phyloP scores from a whole-genome alignment of 306 rosid genomes.

The Canavalia gladiata region DNA sequence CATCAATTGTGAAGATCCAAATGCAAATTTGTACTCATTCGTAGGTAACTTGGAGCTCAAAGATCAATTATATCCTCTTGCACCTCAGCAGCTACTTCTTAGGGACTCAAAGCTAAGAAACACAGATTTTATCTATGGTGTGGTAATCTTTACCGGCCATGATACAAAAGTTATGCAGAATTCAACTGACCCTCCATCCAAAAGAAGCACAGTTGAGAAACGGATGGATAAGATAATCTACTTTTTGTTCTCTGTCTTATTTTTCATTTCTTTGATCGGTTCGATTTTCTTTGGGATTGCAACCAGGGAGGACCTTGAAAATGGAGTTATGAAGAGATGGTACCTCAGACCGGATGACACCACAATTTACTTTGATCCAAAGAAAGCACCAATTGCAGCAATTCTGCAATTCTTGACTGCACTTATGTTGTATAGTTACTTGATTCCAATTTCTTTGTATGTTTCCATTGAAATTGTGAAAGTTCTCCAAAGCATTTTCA shows the following conservation, averaged over 20 bases:
- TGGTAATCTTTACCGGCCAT: slow-evolving; percentile 82
- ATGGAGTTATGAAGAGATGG: slow-evolving; percentile 78
- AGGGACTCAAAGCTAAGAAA: slow-evolving; percentile 91
- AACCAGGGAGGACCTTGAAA: slow-evolving; percentile 70
- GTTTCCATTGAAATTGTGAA: slow-evolving; percentile 96
- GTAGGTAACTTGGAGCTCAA: slow-evolving; percentile 73
- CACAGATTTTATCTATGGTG: slow-evolving; percentile 84
- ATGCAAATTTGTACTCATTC: slow-evolving; percentile 86
- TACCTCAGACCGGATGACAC: slow-evolving; percentile 85
- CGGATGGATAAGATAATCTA: slow-evolving; percentile 86
- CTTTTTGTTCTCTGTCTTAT: slow-evolving; percentile 72
- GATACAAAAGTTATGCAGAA: slow-evolving; percentile 97
- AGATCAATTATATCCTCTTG: slow-evolving; percentile 72
- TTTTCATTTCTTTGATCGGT: slow-evolving; percentile 66
- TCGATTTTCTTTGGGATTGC: slow-evolving; percentile 73
- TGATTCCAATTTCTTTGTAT: slow-evolving; percentile 93
- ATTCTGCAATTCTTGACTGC: slow-evolving; percentile 76
- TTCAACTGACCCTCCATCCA: slow-evolving; percentile 87
- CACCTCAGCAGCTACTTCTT: slow-evolving; percentile 91
- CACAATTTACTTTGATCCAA: slow-evolving; percentile 72
- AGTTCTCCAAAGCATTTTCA: slow-evolving; percentile 85
- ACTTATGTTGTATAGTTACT: slow-evolving; percentile 82
- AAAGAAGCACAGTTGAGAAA: slow-evolving; percentile 90
- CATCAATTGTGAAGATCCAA: slow-evolving; percentile 94
- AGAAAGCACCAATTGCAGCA: slow-evolving; percentile 72